These are phyloP conservation scores for Cordyceps javanica DNA, from an alignment of 2,329 filamentous ascomycete genomes.

Conservation along the genomic window DNA sequence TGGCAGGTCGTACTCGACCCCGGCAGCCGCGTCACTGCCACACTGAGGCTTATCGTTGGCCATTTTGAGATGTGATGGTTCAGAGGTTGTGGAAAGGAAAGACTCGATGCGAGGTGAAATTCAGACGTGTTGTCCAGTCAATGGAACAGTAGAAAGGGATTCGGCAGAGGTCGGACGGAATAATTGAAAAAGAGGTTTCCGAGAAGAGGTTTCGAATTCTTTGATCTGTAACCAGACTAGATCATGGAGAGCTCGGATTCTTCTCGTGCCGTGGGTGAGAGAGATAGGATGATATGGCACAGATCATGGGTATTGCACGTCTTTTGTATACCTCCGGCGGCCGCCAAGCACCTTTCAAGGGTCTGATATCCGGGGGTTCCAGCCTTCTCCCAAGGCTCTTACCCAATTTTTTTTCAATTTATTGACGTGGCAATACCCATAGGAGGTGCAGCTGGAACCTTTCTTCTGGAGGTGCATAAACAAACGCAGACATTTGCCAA, in stretches of 20 bases:
- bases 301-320: neutral
- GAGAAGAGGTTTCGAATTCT: neutral
- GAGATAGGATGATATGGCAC: neutral
- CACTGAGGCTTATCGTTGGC: conserved; percentile 24
- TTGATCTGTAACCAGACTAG: conserved; percentile 2
- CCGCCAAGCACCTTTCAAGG: neutral
- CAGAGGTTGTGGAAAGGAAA: neutral
- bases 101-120: neutral
- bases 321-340: neutral
- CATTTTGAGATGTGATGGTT: neutral
- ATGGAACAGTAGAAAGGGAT: neutral
- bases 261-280: neutral
- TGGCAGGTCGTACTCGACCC: conserved; percentile 21
- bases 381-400: neutral
- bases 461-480: neutral
- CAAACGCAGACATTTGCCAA: neutral
- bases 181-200: neutral
- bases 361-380: neutral
- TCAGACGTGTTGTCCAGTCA: neutral
- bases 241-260: neutral
- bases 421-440: neutral
- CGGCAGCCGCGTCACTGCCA: conserved; percentile 15
- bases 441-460: neutral
- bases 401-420: neutral
- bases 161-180: neutral